Conservation (phyloP, 257 asterid genomes). For the Datura wrightii region DNA sequence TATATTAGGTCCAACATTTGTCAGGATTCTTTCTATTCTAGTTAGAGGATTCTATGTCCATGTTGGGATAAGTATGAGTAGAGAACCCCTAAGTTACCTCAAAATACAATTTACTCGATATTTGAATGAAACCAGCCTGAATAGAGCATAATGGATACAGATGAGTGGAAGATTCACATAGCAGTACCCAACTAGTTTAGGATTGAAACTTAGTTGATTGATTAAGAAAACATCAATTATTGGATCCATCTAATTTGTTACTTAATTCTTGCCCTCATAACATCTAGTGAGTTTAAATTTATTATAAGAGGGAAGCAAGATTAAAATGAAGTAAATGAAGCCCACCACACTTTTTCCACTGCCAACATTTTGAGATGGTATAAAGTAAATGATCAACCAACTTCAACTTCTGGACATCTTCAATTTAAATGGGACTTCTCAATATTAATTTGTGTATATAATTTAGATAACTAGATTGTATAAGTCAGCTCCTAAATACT, state of each 20-base stretch:
- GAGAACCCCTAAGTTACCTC: neutral
- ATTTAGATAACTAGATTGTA: neutral
- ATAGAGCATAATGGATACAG: neutral
- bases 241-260: neutral
- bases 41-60: neutral
- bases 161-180: neutral
- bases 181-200: slow-evolving; percentile 4
- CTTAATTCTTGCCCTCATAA: neutral
- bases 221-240: neutral
- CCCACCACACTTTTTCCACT: neutral
- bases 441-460: neutral
- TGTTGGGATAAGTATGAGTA: neutral
- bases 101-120: slow-evolving; percentile 6
- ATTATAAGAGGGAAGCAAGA: neutral
- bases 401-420: neutral
- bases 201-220: neutral
- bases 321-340: neutral
- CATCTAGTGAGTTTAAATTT: neutral
- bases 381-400: slow-evolving; percentile 9
- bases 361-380: slow-evolving; percentile 13
- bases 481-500: neutral
- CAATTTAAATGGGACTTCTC: neutral
- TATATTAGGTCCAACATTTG: neutral
- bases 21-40: neutral
- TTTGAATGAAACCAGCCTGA: neutral